Evolutionary conservation across 2,329 filamentous ascomycete genomes (phyloP), one percentile per base, ranked within the genome.

Genomic region (Onygena corvina): DNA sequence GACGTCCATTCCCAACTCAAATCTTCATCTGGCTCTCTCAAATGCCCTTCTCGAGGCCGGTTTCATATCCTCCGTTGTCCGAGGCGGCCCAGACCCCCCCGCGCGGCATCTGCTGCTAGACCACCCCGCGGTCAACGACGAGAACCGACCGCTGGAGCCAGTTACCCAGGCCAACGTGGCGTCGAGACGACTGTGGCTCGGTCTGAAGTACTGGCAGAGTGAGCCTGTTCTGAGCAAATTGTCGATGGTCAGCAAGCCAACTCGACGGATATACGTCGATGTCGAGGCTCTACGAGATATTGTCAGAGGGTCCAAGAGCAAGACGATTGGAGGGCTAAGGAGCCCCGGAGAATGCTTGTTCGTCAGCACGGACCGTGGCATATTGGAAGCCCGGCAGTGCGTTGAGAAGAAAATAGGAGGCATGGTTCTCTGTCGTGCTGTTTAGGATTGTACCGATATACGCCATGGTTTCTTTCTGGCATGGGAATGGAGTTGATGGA

Each of bases 121-220:
- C 53, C 65, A 68, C 50, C 68, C 71, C 2, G 63, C 67, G 3
- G 61, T 61, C n/a, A 65, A 63, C 34, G 63, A 67, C 36, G 62
- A 67, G 52, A 47, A 58, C 56, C 50, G 62, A 53, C 57, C 59
- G 44, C 46, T 67, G 29, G 72, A 78, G 57, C 72, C 71, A 11
- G 73, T 86, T 50, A 87, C 82, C 44, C 71, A 73, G 53, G 73
- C 71, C 59, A 94, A 93, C 67, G 78, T 87, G 31, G 77, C 87
- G 3, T 75, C 72, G 33, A 76, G 86, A 62, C 76, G 89, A 52
- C 71, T 95, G 56, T 95, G 89, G 89, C 68, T 95, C 9, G 87
- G 87, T 1, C 71, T 94, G 60, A 94, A 94, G 71, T 94, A 94
- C 76, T 86, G 79, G 78, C 80, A 88, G 57, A 84, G 84, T 61